Percentiles rank a stretch among this genome's conserved stretches.
phyloP scores from a whole-genome alignment of 257 asterid genomes.

The Nicotiana benthamiana region DNA sequence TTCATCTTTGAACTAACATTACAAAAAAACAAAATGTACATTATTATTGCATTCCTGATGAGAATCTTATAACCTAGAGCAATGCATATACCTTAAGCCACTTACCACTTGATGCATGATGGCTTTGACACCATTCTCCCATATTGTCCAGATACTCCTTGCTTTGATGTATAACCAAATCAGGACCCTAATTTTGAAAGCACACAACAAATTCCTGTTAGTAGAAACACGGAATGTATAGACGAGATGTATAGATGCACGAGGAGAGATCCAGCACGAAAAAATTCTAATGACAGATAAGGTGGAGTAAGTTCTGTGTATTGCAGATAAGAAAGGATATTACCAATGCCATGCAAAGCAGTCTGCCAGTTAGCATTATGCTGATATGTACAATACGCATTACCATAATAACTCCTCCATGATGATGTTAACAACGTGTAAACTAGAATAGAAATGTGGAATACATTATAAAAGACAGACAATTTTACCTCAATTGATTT shows the following conservation, averaged over 20 bases:
- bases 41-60: neutral
- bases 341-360: neutral
- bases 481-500: conserved; percentile 62
- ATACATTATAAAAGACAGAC: neutral
- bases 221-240: neutral
- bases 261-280: neutral
- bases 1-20: neutral
- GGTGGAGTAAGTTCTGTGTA: neutral
- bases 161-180: conserved; percentile 76
- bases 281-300: neutral
- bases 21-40: neutral
- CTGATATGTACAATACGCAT: neutral
- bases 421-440: neutral
- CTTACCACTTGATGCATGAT: conserved; percentile 83
- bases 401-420: neutral
- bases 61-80: neutral
- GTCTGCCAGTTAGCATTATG: conserved; percentile 3
- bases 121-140: conserved; percentile 98
- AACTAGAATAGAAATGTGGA: neutral
- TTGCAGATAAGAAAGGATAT: neutral
- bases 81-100: neutral
- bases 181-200: conserved; percentile 62
- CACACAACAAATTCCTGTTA: neutral
- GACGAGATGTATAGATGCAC: neutral
- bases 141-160: conserved; percentile 75